Conservation (phyloP, 169 alveolate species). For the Cryptosporidium meleagridis region DNA sequence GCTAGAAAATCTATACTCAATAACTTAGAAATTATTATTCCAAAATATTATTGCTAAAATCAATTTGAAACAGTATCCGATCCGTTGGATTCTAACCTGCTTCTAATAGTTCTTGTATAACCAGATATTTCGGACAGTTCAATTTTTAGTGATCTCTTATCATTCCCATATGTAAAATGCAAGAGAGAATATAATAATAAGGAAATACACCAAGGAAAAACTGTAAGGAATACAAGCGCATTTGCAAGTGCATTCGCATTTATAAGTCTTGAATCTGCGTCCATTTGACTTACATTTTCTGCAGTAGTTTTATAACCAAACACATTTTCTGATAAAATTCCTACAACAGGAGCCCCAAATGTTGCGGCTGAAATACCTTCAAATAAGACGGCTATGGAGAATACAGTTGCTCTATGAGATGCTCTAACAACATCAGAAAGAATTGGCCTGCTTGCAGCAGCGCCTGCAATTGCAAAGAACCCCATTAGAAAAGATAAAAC, state of each 20-base stretch:
- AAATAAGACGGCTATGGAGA: conserved; percentile 85
- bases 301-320: conserved; percentile 86
- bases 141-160: conserved; percentile 41
- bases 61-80: conserved; percentile 41
- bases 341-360: conserved; percentile 89
- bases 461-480: conserved; percentile 89
- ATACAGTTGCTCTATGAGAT: conserved; percentile 89
- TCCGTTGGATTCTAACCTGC: conserved; percentile 27
- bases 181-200: conserved; percentile 83
- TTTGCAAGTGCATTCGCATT: conserved; percentile 89
- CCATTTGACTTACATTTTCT: conserved; percentile 83
- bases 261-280: conserved; percentile 80
- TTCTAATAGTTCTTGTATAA: conserved; percentile 8
- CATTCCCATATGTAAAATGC: conserved; percentile 84
- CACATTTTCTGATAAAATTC: conserved; percentile 86
- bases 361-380: conserved; percentile 90
- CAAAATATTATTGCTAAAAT: background rate
- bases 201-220: conserved; percentile 86
- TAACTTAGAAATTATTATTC: background rate
- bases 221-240: conserved; percentile 83
- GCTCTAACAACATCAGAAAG: conserved; percentile 90
- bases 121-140: conserved; percentile 44
- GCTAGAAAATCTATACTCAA: background rate
- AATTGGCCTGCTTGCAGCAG: conserved; percentile 90
- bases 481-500: conserved; percentile 85